Evolutionary conservation across 768 basidiomycete species (phyloP), one percentile per base, ranked within the genome.

Genomic region (Clathrus columnatus): DNA sequence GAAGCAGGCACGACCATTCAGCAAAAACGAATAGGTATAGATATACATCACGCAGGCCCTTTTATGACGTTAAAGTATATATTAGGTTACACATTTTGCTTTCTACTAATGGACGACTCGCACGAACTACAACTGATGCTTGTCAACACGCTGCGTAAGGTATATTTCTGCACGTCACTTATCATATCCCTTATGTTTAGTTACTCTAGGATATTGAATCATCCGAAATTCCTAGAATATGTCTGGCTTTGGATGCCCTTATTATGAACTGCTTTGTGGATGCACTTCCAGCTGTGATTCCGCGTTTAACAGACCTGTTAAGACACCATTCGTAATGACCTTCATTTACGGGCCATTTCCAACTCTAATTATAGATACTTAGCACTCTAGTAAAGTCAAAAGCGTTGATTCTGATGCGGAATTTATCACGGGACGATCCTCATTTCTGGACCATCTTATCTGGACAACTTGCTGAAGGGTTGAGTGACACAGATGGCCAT

Each of bases 111-210:
- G 82, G 78, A 81, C 36, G 62, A 70, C 7, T 67, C 75, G 32
- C 81, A 90, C 63, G 87, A 90, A 57, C 72, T 91, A 28, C 78
- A 81, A 50, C 72, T 93, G 21, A 90, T 93, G 85, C 75, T 91
- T 20, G 83, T 92, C 56, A 93, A 93, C 61, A 91, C 90, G 4
- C 65, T 91, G 29, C 82, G 88, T 59, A 92, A 92, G 77, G 90
- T 83, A 61, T 55, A 65, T 44, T 30, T 4, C 5, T 29, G n/a
- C 14, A 2, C 14, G 32, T 16, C 4, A 43, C 10, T 23, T 18
- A 2, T 55, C 23, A 6, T 14, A n/a, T 16, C 16, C n/a, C 26
- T 43, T 45, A 20, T 28, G 1, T 14, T 10, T 11, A 32, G 41
- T 21, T 24, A 17, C n/a, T 36, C 20, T 60, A 91, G 89, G 90